Percentiles rank a stretch among this genome's conserved stretches.
These are phyloP conservation scores for Coemansia sp. DNA, from an alignment of 192 early-diverging fungal genomes.

Conservation along the genomic window DNA sequence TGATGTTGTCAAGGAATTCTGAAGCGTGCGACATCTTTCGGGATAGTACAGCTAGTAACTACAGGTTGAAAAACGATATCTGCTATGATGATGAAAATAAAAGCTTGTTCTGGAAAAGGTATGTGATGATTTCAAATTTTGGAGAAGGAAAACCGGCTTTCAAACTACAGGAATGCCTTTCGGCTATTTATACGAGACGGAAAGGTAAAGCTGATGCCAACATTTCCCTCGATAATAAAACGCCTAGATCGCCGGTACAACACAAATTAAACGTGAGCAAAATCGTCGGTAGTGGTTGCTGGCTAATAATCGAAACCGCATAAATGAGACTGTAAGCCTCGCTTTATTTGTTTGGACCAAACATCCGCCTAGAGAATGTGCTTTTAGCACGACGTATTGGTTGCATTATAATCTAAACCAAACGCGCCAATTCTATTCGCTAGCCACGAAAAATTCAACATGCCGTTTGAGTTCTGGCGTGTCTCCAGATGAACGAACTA, in stretches of 20 bases:
- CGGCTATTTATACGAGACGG: neutral
- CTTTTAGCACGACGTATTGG: neutral
- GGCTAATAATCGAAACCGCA: neutral
- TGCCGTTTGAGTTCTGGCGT: too few relatives aligned
- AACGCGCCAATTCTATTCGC: neutral
- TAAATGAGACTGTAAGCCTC: neutral
- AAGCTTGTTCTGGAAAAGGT: neutral
- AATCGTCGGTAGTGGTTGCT: neutral
- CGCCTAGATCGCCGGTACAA: neutral
- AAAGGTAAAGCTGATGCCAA: neutral
- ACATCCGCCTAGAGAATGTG: neutral
- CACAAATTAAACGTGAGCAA: neutral
- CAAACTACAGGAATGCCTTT: too few relatives aligned
- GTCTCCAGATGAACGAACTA: too few relatives aligned
- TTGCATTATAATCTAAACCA: neutral
- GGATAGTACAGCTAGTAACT: neutral
- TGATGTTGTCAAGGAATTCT: slow-evolving; percentile 37
- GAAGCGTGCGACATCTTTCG: slow-evolving; percentile 11
- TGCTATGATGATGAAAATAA: neutral
- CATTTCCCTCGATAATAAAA: neutral
- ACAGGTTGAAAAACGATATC: neutral
- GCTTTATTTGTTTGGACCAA: neutral
- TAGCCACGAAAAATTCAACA: too few relatives aligned
- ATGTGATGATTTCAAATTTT: slow-evolving; percentile 2
- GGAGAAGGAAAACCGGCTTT: neutral